phyloP scores from a whole-genome alignment of 257 asterid genomes.

The Fraxinus quadrangulata region DNA sequence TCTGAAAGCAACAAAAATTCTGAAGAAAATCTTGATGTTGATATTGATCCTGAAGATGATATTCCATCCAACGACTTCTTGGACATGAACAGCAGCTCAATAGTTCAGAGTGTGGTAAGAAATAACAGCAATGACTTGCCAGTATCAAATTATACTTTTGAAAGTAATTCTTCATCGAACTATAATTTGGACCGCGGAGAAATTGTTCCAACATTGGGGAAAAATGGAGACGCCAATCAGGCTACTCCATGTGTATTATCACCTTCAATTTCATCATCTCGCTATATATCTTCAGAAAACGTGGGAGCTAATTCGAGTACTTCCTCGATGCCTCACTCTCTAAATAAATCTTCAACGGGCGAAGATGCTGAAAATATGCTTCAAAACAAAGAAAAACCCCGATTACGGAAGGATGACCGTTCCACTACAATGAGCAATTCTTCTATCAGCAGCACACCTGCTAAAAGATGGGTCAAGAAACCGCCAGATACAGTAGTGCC shows the following conservation, averaged over 20 bases:
- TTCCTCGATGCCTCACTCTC: constrained; percentile 27
- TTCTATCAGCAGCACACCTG: constrained; percentile 21
- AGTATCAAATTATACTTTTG: constrained; percentile 29
- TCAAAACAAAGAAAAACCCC: constrained; percentile 26
- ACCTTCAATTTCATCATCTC: constrained; percentile 23
- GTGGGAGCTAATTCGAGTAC: constrained; percentile 19
- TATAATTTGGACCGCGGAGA: constrained; percentile 23
- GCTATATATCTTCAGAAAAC: constrained; percentile 26
- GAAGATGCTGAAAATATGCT: constrained; percentile 26
- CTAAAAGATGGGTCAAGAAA: constrained; percentile 25
- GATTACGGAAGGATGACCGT: constrained; percentile 16
- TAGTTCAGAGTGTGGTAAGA: constrained; percentile 26
- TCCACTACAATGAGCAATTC: constrained; percentile 28
- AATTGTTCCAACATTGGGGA: constrained; percentile 22
- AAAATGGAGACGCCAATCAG: constrained; percentile 19
- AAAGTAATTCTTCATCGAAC: constrained; percentile 23
- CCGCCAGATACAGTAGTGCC: constrained; percentile 41
- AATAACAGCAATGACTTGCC: constrained; percentile 30
- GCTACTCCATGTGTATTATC: constrained; percentile 29
- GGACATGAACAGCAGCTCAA: constrained; percentile 34
- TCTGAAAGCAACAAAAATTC: constrained; percentile 12
- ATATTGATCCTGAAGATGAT: constrained; percentile 68
- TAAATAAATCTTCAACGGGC: constrained; percentile 20
- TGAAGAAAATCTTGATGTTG: constrained; percentile 35
- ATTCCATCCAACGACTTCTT: constrained; percentile 40